Conservation (phyloP, 2,329 filamentous ascomycete genomes). For the Exophiala bonariae region DNA sequence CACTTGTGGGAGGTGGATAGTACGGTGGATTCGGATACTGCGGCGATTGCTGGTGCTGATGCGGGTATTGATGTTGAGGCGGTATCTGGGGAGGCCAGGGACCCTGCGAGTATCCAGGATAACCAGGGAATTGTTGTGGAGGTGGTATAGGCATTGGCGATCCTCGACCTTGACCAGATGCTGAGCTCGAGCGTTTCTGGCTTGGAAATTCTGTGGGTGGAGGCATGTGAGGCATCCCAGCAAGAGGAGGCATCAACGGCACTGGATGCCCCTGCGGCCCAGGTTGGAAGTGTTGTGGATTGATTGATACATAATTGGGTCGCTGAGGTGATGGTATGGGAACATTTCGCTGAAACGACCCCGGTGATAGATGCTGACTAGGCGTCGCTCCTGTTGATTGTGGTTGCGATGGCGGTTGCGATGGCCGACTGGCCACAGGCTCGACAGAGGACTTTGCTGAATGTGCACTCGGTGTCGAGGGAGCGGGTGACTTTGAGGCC, state of each 20-base stretch:
- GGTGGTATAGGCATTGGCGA: conserved; percentile 24
- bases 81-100: conserved; percentile 25
- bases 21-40: conserved; percentile 20
- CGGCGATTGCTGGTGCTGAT: conserved; percentile 17
- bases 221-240: conserved; percentile 25
- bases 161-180: conserved; percentile 23
- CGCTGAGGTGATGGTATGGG: conserved; percentile 26
- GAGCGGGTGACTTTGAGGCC: conserved; percentile 17
- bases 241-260: conserved; percentile 20
- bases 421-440: conserved; percentile 10
- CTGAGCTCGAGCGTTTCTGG: conserved; percentile 14
- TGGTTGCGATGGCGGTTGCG: conserved; percentile 17
- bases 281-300: conserved; percentile 21
- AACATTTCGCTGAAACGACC: conserved; percentile 20
- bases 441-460: conserved; percentile 12
- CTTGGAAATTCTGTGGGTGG: conserved; percentile 22
- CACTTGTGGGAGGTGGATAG: conserved; percentile 16
- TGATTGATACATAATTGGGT: conserved; percentile 23
- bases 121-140: conserved; percentile 24
- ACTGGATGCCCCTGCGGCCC: conserved; percentile 23
- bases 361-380: conserved; percentile 19
- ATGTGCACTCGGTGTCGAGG: conserved; percentile 10
- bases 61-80: conserved; percentile 21
- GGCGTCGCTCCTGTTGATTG: conserved; percentile 1
- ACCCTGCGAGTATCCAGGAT: conserved; percentile 24